A percentile compares a stretch with the other conserved stretches of the same genome.
Conservation (phyloP, 2,329 filamentous ascomycete genomes). For the Neurospora crassa region DNA sequence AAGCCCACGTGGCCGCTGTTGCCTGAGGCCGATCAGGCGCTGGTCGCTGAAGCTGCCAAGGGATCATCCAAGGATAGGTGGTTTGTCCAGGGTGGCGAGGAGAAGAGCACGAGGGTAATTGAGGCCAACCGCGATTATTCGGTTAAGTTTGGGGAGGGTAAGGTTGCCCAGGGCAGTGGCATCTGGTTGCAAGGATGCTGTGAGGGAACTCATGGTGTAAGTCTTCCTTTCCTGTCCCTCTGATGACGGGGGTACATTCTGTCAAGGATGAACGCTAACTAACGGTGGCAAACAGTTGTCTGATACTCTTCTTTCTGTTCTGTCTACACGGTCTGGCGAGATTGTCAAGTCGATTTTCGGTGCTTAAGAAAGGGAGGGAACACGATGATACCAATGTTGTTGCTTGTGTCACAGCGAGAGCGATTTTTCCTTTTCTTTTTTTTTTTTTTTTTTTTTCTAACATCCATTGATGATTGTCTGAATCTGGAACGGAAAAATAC, state of each 20-base stretch:
- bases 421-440: not conserved
- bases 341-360: slow-evolving; percentile 69
- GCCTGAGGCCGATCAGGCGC: slow-evolving; percentile 30
- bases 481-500: slow-evolving; percentile 1
- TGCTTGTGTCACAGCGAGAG: not conserved
- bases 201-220: slow-evolving; percentile 83
- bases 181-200: slow-evolving; percentile 93
- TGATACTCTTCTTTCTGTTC: slow-evolving; percentile 71
- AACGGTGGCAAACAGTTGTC: slow-evolving; percentile 47
- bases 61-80: slow-evolving; percentile 12
- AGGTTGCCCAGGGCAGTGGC: slow-evolving; percentile 63
- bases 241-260: not conserved
- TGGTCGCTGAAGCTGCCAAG: not conserved
- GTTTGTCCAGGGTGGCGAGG: slow-evolving; percentile 10
- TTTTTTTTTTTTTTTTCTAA: not conserved
- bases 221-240: slow-evolving; percentile 25
- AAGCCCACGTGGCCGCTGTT: slow-evolving; percentile 56
- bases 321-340: slow-evolving; percentile 67
- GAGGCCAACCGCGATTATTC: slow-evolving; percentile 69
- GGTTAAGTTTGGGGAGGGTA: slow-evolving; percentile 58
- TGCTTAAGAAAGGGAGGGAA: slow-evolving; percentile 7
- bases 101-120: slow-evolving; percentile 37
- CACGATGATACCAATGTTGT: not conserved
- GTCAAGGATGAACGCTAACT: slow-evolving; percentile 9
- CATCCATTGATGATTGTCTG: not conserved